phyloP scores from a whole-genome alignment of 352 stramenopile species.

The Aphanomyces euteiches region DNA sequence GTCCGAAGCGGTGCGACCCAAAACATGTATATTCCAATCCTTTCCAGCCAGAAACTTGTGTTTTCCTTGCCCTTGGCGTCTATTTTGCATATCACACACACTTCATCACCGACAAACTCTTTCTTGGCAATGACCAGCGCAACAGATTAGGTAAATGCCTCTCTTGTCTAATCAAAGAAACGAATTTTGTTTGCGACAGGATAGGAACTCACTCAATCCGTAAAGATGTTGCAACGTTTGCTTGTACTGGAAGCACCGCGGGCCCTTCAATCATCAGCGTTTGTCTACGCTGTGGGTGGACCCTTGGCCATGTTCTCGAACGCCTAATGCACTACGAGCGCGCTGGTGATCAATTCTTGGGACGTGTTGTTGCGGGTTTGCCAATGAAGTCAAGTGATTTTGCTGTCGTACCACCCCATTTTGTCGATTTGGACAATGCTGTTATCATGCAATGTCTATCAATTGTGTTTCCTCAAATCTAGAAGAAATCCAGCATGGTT shows the following conservation, averaged over 20 bases:
- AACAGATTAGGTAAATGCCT: constrained; percentile 3
- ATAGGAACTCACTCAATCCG: constrained; percentile 23
- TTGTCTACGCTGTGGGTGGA: constrained; percentile 24
- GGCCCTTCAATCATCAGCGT: constrained; percentile 22
- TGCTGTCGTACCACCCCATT: constrained; percentile 17
- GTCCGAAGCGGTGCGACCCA: constrained; percentile 32
- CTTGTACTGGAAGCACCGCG: constrained; percentile 23
- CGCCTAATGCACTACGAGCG: constrained; percentile 25
- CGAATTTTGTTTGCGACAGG: neutral
- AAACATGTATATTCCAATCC: constrained; percentile 41
- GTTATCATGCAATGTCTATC: too few relatives aligned
- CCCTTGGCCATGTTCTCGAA: constrained; percentile 27
- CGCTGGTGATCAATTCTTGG: constrained; percentile 17
- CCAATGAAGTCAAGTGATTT: neutral
- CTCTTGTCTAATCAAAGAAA: constrained; percentile 8
- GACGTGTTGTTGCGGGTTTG: constrained; percentile 21
- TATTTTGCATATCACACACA: constrained; percentile 26
- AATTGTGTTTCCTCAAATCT: neutral
- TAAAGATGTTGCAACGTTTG: constrained; percentile 31
- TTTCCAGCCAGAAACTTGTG: constrained; percentile 35
- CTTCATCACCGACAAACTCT: neutral
- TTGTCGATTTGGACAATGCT: neutral
- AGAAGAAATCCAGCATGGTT: neutral
- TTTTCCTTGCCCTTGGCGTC: constrained; percentile 36
- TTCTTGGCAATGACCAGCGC: neutral